These are phyloP conservation scores for Trapa incisa DNA, from an alignment of 345 rosid genomes.

Conservation along the genomic window DNA sequence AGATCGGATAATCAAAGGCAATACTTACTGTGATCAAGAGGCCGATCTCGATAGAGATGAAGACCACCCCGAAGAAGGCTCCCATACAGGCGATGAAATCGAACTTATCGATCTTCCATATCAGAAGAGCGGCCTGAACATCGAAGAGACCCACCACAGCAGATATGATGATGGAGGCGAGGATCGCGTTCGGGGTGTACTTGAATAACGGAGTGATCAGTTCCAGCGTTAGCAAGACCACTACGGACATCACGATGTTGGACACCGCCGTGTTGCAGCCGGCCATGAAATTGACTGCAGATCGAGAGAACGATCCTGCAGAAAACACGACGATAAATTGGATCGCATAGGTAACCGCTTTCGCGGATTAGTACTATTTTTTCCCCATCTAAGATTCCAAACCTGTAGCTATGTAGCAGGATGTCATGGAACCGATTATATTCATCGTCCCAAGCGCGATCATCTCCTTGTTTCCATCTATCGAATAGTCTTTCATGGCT, in stretches of 20 bases:
- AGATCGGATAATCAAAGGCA: too few species aligned
- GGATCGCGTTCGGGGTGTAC: constrained; percentile 64
- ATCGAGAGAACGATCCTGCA: constrained; percentile 66
- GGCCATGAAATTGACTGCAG: constrained; percentile 76
- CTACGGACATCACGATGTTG: constrained; percentile 62
- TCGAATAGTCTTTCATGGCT: constrained; percentile 28
- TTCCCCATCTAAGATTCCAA: background rate
- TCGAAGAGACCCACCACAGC: constrained; percentile 58
- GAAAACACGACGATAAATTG: background rate
- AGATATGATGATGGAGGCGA: constrained; percentile 57
- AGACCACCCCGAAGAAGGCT: constrained; percentile 74
- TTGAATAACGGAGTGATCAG: constrained; percentile 60
- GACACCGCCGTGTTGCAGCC: constrained; percentile 74
- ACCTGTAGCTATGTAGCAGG: constrained; percentile 34
- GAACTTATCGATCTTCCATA: constrained; percentile 73
- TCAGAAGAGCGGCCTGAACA: constrained; percentile 31
- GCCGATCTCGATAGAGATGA: constrained; percentile 56
- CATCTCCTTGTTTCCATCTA: constrained; percentile 44
- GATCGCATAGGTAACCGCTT: too few species aligned
- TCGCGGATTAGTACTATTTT: background rate
- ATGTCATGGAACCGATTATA: constrained; percentile 29
- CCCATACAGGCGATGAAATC: constrained; percentile 71
- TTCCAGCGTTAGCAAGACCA: constrained; percentile 44
- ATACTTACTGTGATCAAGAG: constrained; percentile 48
- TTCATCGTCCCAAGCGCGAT: constrained; percentile 35